These are phyloP conservation scores for Dendrobium catenatum DNA, from an alignment of 106 monocot genomes.

Conservation along the genomic window DNA sequence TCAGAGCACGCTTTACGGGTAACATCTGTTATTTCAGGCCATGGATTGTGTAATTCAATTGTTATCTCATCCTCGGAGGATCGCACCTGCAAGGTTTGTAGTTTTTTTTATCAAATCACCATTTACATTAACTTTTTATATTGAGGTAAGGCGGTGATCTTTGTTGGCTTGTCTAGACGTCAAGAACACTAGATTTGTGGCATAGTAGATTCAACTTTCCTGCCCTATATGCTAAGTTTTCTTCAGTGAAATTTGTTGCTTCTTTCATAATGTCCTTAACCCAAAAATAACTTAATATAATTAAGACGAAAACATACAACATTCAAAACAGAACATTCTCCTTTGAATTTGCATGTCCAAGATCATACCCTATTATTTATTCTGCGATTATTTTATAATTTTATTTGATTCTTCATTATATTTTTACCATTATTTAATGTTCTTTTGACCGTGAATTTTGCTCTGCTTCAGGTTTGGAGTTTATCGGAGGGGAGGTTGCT, in stretches of 20 bases:
- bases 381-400: not conserved
- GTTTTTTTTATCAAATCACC: not conserved
- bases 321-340: not conserved
- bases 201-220: not conserved
- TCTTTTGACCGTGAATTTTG: not conserved
- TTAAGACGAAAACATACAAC: not conserved
- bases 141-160: not conserved
- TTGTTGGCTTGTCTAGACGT: not conserved
- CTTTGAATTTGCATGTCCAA: not conserved
- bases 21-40: constrained; percentile 55
- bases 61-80: constrained; percentile 82
- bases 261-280: not conserved
- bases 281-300: not conserved
- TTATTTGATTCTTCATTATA: not conserved
- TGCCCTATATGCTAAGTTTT: not conserved
- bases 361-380: not conserved
- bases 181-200: not conserved
- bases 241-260: not conserved
- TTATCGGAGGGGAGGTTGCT: constrained; percentile 64
- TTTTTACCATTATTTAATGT: not conserved
- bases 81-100: constrained; percentile 76
- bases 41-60: constrained; percentile 70
- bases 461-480: constrained; percentile 66
- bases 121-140: not conserved
- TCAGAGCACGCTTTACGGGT: constrained; percentile 55